phyloP scores from a whole-genome alignment of 2,329 filamentous ascomycete species.

The Cyphellophora attinorum region DNA sequence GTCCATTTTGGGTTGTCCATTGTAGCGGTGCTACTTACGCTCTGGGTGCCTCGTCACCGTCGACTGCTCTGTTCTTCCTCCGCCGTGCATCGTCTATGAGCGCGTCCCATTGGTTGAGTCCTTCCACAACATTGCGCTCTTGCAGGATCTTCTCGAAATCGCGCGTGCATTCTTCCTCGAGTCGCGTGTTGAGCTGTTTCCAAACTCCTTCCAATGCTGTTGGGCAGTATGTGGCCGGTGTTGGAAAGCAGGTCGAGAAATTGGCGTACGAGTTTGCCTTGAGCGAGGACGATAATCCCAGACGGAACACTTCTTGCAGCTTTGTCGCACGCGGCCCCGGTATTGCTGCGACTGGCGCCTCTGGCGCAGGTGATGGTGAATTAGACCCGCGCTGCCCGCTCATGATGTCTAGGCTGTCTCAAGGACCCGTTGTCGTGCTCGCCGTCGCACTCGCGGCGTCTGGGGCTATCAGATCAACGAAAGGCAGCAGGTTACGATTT shows the following conservation, averaged over 20 bases:
- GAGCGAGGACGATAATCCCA: slow-evolving; percentile 50
- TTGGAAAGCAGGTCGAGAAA: slow-evolving; percentile 56
- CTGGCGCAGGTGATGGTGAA: slow-evolving; percentile 42
- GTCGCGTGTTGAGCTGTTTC: slow-evolving; percentile 47
- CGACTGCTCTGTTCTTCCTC: slow-evolving; percentile 34
- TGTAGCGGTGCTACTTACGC: slow-evolving; percentile 8
- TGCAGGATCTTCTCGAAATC: slow-evolving; percentile 53
- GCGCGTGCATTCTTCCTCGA: slow-evolving; percentile 46
- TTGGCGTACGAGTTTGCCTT: slow-evolving; percentile 52
- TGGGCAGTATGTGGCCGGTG: slow-evolving; percentile 47
- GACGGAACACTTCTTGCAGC: slow-evolving; percentile 50
- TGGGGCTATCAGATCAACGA: no score
- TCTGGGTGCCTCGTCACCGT: slow-evolving; percentile 12
- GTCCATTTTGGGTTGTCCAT: no score
- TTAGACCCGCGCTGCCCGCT: slow-evolving; percentile 9
- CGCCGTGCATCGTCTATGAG: slow-evolving; percentile 49
- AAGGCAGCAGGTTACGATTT: no score
- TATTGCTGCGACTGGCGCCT: slow-evolving; percentile 43
- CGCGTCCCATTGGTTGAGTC: slow-evolving; percentile 52
- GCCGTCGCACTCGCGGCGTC: no score
- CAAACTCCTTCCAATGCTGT: slow-evolving; percentile 48
- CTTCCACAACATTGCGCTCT: slow-evolving; percentile 46
- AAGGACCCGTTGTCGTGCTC: no score
- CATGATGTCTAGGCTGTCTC: no score
- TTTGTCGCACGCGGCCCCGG: slow-evolving; percentile 52